phyloP scores from a whole-genome alignment of 75 land plant species.

The Chamaecyparis obtusa region DNA sequence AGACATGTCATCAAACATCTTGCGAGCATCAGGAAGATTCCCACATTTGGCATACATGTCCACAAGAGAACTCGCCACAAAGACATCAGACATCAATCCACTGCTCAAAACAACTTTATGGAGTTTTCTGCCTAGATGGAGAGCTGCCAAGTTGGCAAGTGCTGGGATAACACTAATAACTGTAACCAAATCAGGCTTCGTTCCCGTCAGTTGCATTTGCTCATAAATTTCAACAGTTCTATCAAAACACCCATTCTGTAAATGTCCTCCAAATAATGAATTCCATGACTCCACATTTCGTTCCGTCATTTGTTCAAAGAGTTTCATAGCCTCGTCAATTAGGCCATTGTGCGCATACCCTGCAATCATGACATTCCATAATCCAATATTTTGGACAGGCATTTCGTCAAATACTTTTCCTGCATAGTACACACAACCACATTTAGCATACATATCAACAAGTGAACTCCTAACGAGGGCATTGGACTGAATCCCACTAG shows the following conservation, averaged over 20 bases:
- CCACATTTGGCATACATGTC: slow-evolving; percentile 83
- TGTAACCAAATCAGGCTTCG: slow-evolving; percentile 46
- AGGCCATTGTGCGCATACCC: slow-evolving; percentile 37
- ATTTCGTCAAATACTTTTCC: slow-evolving; percentile 40
- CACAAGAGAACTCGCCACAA: slow-evolving; percentile 40
- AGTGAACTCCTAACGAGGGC: slow-evolving; percentile 48
- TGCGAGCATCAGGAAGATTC: slow-evolving; percentile 35
- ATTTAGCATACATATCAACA: slow-evolving; percentile 81
- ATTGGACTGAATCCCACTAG: slow-evolving; percentile 32
- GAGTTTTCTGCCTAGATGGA: slow-evolving; percentile 37
- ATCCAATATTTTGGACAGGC: slow-evolving; percentile 36
- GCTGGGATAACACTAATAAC: slow-evolving; percentile 46
- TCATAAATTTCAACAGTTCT: slow-evolving; percentile 47
- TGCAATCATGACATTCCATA: slow-evolving; percentile 55
- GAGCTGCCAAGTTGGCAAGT: slow-evolving; percentile 48
- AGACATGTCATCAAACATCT: slow-evolving; percentile 27
- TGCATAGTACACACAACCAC: slow-evolving; percentile 41
- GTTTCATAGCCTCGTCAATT: slow-evolving; percentile 30
- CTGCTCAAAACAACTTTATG: slow-evolving; percentile 38
- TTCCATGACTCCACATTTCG: slow-evolving; percentile 61
- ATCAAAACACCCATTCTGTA: slow-evolving; percentile 46
- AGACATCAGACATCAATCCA: slow-evolving; percentile 14
- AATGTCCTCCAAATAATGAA: slow-evolving; percentile 54
- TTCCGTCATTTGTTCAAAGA: slow-evolving; percentile 62
- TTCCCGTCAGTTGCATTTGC: slow-evolving; percentile 31